phyloP scores from a whole-genome alignment of 768 basidiomycete genomes.

The Suillus variegatus region DNA sequence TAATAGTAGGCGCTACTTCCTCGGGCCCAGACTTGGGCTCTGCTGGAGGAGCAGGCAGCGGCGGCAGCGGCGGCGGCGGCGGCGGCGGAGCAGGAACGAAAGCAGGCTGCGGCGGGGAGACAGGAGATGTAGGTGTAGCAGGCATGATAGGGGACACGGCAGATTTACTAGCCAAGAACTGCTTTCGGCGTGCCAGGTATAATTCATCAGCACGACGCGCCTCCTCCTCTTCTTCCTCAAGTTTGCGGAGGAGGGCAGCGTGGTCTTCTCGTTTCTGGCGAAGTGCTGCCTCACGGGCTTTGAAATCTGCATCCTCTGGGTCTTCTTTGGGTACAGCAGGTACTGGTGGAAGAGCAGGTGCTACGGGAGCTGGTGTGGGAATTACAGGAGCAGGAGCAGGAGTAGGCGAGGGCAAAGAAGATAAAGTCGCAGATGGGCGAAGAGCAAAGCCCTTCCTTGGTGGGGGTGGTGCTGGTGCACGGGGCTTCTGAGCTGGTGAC shows the following conservation, averaged over 20 bases:
- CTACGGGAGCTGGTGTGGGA: constrained; percentile 24
- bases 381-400: constrained; percentile 15
- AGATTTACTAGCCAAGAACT: constrained; percentile 41
- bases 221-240: constrained; percentile 69
- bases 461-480: constrained; percentile 42
- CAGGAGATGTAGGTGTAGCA: constrained; percentile 31
- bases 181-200: constrained; percentile 34
- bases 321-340: constrained; percentile 56
- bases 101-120: constrained; percentile 39
- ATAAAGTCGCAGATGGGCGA: constrained; percentile 21
- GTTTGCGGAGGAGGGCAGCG: constrained; percentile 62
- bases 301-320: constrained; percentile 73
- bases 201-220: constrained; percentile 49
- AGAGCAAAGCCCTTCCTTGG: constrained; percentile 18
- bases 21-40: constrained; percentile 14
- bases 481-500: constrained; percentile 37
- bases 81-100: constrained; percentile 32
- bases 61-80: constrained; percentile 29
- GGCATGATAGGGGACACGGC: constrained; percentile 31
- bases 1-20: constrained; percentile 32
- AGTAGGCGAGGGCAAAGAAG: constrained; percentile 21
- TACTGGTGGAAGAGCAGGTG: constrained; percentile 22
- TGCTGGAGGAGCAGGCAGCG: constrained; percentile 24
- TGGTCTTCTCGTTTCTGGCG: constrained; percentile 75
- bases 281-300: constrained; percentile 69